Evolutionary conservation across 371 early-diverging fungal species (phyloP), one percentile per base, ranked within the genome.

Genomic region (Lichtheimia corymbifera): DNA sequence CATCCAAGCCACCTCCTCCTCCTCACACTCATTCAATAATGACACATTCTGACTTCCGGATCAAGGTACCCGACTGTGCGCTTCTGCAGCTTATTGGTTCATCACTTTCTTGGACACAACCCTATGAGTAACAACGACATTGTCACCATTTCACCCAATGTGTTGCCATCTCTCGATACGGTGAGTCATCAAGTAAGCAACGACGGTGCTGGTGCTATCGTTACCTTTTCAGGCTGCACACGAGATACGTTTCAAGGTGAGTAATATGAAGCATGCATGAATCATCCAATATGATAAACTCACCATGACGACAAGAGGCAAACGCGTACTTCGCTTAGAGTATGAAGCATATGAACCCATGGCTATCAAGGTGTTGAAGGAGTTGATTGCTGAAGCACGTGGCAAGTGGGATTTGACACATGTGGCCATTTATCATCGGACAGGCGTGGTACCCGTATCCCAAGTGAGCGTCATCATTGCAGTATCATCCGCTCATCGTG

Each of bases 291-390:
- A 11, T 11, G 7, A 28, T 45, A 4, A 28, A 59, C 35, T 24
- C 30, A n/a, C 25, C 4, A 27, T 24, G 18, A 18, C 12, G 17
- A 42, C 22, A 27, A 25, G 18, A 84, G 88, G 80, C 50, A 91
- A 91, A 59, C 65, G 66, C 9, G 95, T 96, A 4, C 55, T 88
- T 45, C 75, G 72, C 28, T 80, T 96, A 12, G 85, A 89, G 14
- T 96, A 96, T 66, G 91, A 92, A 71, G 91, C 92, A 1, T 93
- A 96, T 66, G 72, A 70, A 15, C 84, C 89, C 5, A 92, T 96
- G 94, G 92, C 95, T 6, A 73, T 80, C 54, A 88, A 89, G 47
- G 74, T 88, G 15, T 70, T 93, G 44, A 58, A 72, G 5, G 55
- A 65, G 1, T 59, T 93, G n/a, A 79, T 90, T 5, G 59, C 67